Base-by-base conservation (phyloP, 73 alveolate genomes). In the Stentor roeselii region DNA sequence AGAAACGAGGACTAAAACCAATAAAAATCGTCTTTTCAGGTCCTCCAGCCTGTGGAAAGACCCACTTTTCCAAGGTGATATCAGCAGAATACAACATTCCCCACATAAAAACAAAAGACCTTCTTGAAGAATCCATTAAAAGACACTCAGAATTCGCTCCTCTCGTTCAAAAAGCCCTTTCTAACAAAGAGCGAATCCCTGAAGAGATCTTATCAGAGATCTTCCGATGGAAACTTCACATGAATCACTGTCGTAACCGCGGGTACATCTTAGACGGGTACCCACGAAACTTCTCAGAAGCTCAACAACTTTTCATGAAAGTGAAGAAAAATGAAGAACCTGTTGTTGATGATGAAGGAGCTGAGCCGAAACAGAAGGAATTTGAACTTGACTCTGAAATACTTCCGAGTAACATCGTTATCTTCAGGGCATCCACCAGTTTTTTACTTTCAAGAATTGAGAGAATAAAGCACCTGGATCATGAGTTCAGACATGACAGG, bases 201-300 rank as follows among this genome's bases (percentile, higher is more conserved):
- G 95, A 93, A 78, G 97, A 92, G 82, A 84, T 91, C 21, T 89
- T 95, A 32, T 78, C 85, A 3, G 96, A 95, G 78, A 87, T 93
- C 31, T 87, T 93, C 59, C 74, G 94, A 78, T 86, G 91, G 92
- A 87, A 94, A 92, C 92, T 95, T 42, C 59, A 85, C 35, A 77
- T 83, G 75, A 88, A 88, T 60, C 92, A 84, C 75, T 92, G 98
- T 83, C 87, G 98, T 84, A 94, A 95, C 84, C 85, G 99, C 59
- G 99, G 99, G 3, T 95, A 90, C 87, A 88, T 95, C 50, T 88
- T 95, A 37, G 98, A 94, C 76, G 99, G 99, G 15, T 95, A 75
- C 90, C 99, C 99, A 0, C 86, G 93, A 59, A 93, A 88, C 59
- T 86, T 75, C 77, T 75, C 75, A 60, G 98, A 94, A 60, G 97